A percentile compares a stretch with the other conserved stretches of the same genome.
These are phyloP conservation scores for Trichopus zeylanicus DNA, from an alignment of 116 monocot genomes.

Conservation along the genomic window DNA sequence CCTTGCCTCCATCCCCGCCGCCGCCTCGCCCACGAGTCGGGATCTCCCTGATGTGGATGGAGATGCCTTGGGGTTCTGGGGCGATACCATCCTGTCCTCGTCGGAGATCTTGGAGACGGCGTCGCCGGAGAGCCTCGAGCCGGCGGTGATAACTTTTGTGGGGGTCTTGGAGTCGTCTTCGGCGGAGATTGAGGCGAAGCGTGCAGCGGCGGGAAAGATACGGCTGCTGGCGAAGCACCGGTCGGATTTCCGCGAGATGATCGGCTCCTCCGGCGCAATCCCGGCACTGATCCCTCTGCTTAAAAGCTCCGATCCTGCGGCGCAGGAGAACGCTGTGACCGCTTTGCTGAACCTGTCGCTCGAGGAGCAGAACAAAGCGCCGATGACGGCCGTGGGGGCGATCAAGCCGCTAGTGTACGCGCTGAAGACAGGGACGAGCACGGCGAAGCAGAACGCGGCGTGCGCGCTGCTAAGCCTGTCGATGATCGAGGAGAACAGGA, in stretches of 20 bases:
- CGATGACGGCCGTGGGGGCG: constrained; percentile 52
- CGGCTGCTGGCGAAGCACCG: constrained; percentile 86
- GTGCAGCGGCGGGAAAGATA: constrained; percentile 38
- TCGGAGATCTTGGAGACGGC: constrained; percentile 26
- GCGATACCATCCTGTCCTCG: constrained; percentile 1
- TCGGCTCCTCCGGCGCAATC: constrained; percentile 65
- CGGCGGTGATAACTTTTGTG: constrained; percentile 33
- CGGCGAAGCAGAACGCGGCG: constrained; percentile 89
- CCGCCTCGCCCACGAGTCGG: not conserved
- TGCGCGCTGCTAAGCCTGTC: constrained; percentile 85
- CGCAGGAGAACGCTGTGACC: constrained; percentile 88
- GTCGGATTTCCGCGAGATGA: constrained; percentile 63
- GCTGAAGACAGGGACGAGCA: constrained; percentile 59
- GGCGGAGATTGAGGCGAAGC: constrained; percentile 27
- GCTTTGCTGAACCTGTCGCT: constrained; percentile 87
- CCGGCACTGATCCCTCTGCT: constrained; percentile 55
- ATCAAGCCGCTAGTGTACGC: constrained; percentile 87
- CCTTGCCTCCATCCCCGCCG: constrained; percentile 23
- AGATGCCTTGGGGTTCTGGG: constrained; percentile 2
- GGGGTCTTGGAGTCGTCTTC: constrained; percentile 14
- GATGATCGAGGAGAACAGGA: constrained; percentile 72
- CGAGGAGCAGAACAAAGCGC: constrained; percentile 59
- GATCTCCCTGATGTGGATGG: not conserved
- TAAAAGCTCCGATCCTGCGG: constrained; percentile 57
- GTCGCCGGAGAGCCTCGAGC: constrained; percentile 30